Percentiles rank a stretch among this genome's conserved stretches.
These are phyloP conservation scores for Hondaea fermentalgiana DNA, from an alignment of 108 stramenopile genomes.

Conservation along the genomic window DNA sequence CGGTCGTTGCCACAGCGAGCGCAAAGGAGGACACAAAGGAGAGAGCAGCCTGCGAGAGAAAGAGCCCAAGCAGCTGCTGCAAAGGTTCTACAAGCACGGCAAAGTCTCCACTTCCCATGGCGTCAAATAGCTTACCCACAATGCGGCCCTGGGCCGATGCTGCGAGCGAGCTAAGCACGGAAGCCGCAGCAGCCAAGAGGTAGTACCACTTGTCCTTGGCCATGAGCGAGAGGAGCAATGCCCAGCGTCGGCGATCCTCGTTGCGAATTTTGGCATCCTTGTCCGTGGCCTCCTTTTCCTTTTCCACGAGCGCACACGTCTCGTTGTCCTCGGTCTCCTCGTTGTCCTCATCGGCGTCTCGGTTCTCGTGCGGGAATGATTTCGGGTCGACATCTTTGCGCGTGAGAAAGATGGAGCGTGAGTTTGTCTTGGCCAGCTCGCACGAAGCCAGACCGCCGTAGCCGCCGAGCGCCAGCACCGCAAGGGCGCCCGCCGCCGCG, in stretches of 20 bases:
- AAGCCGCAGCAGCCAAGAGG: background rate
- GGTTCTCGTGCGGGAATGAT: background rate
- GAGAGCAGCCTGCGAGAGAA: background rate
- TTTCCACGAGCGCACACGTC: background rate
- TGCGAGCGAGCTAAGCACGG: background rate
- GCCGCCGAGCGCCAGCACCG: no score
- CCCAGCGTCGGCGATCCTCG: background rate
- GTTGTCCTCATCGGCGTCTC: background rate
- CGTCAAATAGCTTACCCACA: background rate
- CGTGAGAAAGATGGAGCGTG: no score
- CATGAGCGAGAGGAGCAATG: constrained; percentile 1
- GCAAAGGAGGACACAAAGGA: constrained; percentile 14
- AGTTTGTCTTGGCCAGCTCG: no score
- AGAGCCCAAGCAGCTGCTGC: background rate
- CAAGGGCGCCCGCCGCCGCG: no score
- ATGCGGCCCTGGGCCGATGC: background rate
- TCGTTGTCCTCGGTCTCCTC: background rate
- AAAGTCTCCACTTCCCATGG: background rate
- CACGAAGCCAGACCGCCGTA: no score
- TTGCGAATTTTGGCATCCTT: background rate
- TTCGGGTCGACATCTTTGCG: no score
- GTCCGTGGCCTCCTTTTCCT: background rate
- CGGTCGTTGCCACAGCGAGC: background rate
- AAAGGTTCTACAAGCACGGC: background rate
- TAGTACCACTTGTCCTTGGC: constrained; percentile 15